Conservation (phyloP, 2,329 filamentous ascomycete species). For the Byssoonygena ceratinophila region DNA sequence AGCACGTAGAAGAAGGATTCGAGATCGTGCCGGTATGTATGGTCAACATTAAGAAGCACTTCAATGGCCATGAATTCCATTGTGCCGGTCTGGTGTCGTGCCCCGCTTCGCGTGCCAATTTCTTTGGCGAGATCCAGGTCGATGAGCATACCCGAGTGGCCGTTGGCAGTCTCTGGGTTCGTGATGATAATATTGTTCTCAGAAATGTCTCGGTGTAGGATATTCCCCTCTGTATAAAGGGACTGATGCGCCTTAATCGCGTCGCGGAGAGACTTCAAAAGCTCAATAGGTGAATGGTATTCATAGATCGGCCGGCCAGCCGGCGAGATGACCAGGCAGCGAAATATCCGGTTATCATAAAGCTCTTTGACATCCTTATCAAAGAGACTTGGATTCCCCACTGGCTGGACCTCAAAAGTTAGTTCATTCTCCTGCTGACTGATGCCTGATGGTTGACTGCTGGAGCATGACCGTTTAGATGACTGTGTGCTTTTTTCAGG, state of each 20-base stretch:
- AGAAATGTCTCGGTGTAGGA: constrained; percentile 33
- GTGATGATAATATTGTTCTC: constrained; percentile 33
- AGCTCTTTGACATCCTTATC: constrained; percentile 5
- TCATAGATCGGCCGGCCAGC: constrained; percentile 22
- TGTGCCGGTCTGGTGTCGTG: constrained; percentile 14
- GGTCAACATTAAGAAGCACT: constrained; percentile 21
- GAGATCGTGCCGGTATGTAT: neutral
- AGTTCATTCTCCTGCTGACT: constrained; percentile 7
- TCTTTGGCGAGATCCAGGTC: constrained; percentile 29
- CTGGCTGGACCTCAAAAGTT: constrained; percentile 2
- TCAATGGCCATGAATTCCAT: constrained; percentile 12
- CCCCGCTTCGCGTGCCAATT: constrained; percentile 15
- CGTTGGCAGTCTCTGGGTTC: constrained; percentile 11
- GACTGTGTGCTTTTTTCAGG: neutral
- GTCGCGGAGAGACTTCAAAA: constrained; percentile 29
- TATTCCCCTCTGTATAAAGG: constrained; percentile 25
- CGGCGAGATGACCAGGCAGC: constrained; percentile 26
- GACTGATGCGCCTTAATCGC: constrained; percentile 29
- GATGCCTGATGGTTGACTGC: neutral
- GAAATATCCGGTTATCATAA: constrained; percentile 10
- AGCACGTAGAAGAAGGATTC: neutral
- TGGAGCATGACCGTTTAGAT: constrained; percentile 8
- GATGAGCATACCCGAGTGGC: constrained; percentile 26
- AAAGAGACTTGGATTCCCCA: constrained; percentile 2
- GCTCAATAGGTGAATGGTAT: constrained; percentile 24